These are phyloP conservation scores for Gleditsia sinensis DNA, from an alignment of 306 rosid species.

Conservation along the genomic window DNA sequence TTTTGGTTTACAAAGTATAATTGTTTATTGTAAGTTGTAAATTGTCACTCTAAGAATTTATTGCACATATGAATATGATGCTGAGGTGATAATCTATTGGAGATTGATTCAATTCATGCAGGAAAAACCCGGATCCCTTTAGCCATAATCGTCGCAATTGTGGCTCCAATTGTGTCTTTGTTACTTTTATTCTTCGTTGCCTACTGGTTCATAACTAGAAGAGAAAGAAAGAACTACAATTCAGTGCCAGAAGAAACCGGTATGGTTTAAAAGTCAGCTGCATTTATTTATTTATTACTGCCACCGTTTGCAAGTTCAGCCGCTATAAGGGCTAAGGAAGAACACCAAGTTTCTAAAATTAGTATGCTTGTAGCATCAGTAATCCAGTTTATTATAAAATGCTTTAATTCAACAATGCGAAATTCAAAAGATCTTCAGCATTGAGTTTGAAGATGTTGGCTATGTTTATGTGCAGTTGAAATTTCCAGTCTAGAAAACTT, in stretches of 20 bases:
- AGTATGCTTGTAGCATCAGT: not conserved
- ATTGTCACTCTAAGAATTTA: not conserved
- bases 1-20: not conserved
- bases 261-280: not conserved
- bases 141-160: slow-evolving; percentile 26
- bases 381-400: not conserved
- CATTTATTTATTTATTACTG: not conserved
- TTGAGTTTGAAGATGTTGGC: not conserved
- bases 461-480: slow-evolving; percentile 25
- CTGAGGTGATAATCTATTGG: not conserved
- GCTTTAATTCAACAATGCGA: not conserved
- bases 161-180: slow-evolving; percentile 22
- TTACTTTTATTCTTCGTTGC: not conserved
- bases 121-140: slow-evolving; percentile 21
- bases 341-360: not conserved
- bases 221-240: slow-evolving; percentile 9
- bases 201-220: slow-evolving; percentile 17
- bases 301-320: not conserved
- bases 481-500: slow-evolving; percentile 33
- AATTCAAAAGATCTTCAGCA: not conserved
- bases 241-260: slow-evolving; percentile 23
- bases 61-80: not conserved
- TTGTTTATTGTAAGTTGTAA: not conserved
- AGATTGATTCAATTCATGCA: slow-evolving; percentile 23
- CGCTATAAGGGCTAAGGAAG: not conserved